Evolutionary conservation across 192 early-diverging fungal species (phyloP), one percentile per base, ranked within the genome.

Genomic region (Dissophora globulifera): DNA sequence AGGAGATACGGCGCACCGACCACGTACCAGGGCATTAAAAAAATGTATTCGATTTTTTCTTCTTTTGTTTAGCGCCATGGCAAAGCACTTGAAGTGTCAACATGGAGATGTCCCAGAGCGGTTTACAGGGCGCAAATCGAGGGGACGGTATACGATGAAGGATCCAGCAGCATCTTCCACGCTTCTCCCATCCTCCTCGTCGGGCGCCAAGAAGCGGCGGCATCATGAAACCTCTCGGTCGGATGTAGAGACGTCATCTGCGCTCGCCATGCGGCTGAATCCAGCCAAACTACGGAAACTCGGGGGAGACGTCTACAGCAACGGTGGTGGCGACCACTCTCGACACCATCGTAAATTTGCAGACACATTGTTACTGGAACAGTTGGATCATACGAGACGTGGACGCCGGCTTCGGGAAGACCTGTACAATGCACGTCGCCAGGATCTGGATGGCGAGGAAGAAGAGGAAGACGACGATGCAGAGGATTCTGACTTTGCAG

Each of bases 111-210:
- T 76, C 10, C 72, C 72, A 30, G 72, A 76, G 27, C 49, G 72
- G 4, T 76, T 76, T 41, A 76, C 72, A 60, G 72, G 72, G 38
- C 62, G 72, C 11, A 76, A 76, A 45, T 76, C 72, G 2, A 50
- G 72, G 49, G 72, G 72, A 0, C 50, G 72, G 33, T 76, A 76
- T 50, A 76, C 72, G 20, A 76, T 76, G 72, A 76, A 76, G 46
- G 58, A 76, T 31, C 72, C 72, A n/a, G 57, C 72, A 1, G 72
- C 72, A 22, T 76, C 72, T 3, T 76, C 72, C 4, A 76, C 72
- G 0, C 58, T 76, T 7, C 50, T 76, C 17, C 51, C 50, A 9
- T 62, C 50, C 0, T 55, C 67, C 2, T 56, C 67, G 0, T 70
- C 41, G 51, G 57, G 54, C 1, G 62, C 55, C 43, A 65, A 50